Conservation (phyloP, 495 filamentous ascomycete species). For the Venustampulla echinocandica region DNA sequence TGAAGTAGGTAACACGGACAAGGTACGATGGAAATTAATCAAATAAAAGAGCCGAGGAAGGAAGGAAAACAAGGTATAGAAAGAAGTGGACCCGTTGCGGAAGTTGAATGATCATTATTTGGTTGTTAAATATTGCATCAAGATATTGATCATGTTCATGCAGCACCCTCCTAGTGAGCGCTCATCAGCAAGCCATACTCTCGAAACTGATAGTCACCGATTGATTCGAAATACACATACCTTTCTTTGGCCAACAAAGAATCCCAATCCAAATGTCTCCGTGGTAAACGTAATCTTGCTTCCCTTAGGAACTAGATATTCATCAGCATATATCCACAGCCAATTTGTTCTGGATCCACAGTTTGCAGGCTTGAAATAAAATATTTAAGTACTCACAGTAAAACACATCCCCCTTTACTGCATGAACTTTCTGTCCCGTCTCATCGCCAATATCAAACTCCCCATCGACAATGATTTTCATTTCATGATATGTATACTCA, state of each 20-base stretch:
- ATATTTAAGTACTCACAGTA: constrained; percentile 35
- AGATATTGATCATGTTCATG: too few species aligned
- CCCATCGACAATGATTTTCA: constrained; percentile 72
- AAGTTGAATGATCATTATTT: too few species aligned
- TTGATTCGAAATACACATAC: too few species aligned
- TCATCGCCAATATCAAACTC: constrained; percentile 66
- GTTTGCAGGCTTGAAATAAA: too few species aligned
- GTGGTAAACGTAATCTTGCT: constrained; percentile 68
- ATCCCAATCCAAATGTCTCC: constrained; percentile 60
- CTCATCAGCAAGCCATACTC: neutral
- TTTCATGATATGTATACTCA: constrained; percentile 69
- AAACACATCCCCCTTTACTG: constrained; percentile 64
- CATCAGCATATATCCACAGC: constrained; percentile 22
- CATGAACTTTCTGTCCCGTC: constrained; percentile 59
- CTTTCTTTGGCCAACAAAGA: constrained; percentile 47
- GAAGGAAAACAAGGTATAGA: too few species aligned
- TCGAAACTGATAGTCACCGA: too few species aligned
- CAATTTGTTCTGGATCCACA: neutral
- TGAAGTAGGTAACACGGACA: too few species aligned
- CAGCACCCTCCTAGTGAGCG: neutral
- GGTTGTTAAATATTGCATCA: too few species aligned
- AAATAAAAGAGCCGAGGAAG: too few species aligned
- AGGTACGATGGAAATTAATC: too few species aligned
- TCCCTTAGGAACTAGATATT: constrained; percentile 53
- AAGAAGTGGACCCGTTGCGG: too few species aligned